Evolutionary conservation across 1,284 basidiomycete genomes (phyloP), one percentile per base, ranked within the genome.

Genomic region (Ustilago xerochloae): DNA sequence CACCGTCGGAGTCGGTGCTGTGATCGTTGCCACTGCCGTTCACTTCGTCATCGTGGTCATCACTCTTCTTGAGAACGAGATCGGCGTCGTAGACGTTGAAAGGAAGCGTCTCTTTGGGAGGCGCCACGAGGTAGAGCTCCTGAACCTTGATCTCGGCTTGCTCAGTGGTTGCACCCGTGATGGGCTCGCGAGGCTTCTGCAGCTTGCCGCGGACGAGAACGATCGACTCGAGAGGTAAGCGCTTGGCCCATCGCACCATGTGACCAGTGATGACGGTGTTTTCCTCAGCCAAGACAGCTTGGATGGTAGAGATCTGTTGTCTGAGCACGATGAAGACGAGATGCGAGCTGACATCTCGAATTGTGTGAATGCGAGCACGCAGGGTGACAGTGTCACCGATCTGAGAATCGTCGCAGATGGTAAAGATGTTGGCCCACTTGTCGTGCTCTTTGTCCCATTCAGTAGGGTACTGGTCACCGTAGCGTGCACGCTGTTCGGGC

Each of bases 41-140:
- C 32, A 52, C 24, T 15, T 70, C 62, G 8, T 29, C 6, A 28
- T 78, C 65, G 57, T 63, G 47, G 13, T 73, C 73, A n/a, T 77
- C 63, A 35, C 50, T 62, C 49, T 65, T 76, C 43, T 68, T 64
- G 54, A 70, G 48, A 15, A 75, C 62, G 18, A 78, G 70, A 28
- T 81, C 80, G 18, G 80, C 80, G n/a, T 70, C 73, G 60, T 82
- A 80, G 26, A 79, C 77, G 54, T 72, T 79, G 72, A 82, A 82
- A 12, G 80, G 81, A 7, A 82, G 63, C 47, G 66, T 52, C 65
- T 80, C 75, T 10, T 58, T 73, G 50, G 72, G 71, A 9, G 52
- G 28, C 15, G 69, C 65, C 24, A 82, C 62, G 35, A 82, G 67
- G 54, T 72, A 77, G 52, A 81, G 56, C 33, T 77, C 67, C 41